Evolutionary conservation across 2,329 filamentous ascomycete species (phyloP).

Genomic region (Fusarium bactridioides): DNA sequence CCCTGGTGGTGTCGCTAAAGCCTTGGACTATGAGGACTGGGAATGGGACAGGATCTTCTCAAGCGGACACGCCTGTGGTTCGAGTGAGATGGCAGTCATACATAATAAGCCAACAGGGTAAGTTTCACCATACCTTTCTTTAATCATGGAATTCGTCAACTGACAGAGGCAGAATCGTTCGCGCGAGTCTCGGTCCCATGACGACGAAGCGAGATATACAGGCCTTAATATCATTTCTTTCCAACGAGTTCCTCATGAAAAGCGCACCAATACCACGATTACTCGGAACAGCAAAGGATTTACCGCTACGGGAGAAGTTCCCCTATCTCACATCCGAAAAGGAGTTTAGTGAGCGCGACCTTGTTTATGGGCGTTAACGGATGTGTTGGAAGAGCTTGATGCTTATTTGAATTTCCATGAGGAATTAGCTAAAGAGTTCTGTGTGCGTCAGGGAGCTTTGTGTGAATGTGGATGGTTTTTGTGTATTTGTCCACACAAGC

Average conservation of each 20-base stretch:
- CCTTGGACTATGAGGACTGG: conserved; percentile 59
- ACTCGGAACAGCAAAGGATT: conserved; percentile 17
- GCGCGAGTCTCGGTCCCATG: conserved; percentile 69
- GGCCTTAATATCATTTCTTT: conserved; percentile 56
- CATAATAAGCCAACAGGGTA: conserved; percentile 63
- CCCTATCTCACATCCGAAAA: conserved; percentile 2
- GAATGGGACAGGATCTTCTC: conserved; percentile 64
- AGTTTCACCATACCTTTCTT: conserved; percentile 11
- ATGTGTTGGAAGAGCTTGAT: neutral
- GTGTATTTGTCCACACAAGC: neutral
- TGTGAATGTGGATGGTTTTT: neutral
- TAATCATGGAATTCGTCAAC: neutral
- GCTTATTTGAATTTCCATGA: neutral
- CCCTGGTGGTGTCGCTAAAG: conserved; percentile 56
- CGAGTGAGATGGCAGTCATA: conserved; percentile 61
- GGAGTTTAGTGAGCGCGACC: neutral
- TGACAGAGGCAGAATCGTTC: conserved; percentile 57
- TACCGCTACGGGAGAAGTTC: conserved; percentile 25
- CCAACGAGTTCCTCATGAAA: conserved; percentile 25
- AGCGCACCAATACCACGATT: neutral
- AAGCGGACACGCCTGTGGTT: conserved; percentile 65
- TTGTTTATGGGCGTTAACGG: neutral
- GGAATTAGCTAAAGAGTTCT: too few relatives aligned
- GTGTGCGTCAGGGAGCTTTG: neutral
- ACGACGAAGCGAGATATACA: conserved; percentile 64